Evolutionary conservation across 306 rosid species (phyloP).

Genomic region (Pterocarpus santalinus): DNA sequence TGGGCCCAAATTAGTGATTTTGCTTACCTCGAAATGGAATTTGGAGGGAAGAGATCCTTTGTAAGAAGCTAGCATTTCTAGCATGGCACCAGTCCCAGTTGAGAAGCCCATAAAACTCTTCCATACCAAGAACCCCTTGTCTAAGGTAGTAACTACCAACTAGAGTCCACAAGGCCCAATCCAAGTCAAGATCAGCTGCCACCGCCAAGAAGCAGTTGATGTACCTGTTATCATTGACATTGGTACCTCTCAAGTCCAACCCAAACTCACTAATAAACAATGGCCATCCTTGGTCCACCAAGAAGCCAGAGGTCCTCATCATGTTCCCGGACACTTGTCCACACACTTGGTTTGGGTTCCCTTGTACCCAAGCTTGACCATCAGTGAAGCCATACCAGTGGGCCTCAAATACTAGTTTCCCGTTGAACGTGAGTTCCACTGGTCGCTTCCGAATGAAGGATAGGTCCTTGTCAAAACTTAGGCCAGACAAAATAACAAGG

Average conservation of each 20-base stretch:
- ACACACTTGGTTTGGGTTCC: conserved; percentile 87
- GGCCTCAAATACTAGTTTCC: conserved; percentile 73
- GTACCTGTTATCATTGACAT: conserved; percentile 84
- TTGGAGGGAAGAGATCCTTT: conserved; percentile 70
- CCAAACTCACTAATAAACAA: conserved; percentile 89
- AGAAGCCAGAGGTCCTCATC: conserved; percentile 62
- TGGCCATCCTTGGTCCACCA: conserved; percentile 80
- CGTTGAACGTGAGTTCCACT: conserved; percentile 61
- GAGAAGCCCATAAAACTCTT: conserved; percentile 76
- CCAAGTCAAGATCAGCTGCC: conserved; percentile 83
- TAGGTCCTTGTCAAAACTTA: conserved; percentile 70
- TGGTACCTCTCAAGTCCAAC: conserved; percentile 76
- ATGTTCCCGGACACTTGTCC: conserved; percentile 64
- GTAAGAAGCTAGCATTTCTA: conserved; percentile 63
- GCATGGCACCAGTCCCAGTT: conserved; percentile 63
- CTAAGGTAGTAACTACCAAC: conserved; percentile 86
- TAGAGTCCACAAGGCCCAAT: conserved; percentile 88
- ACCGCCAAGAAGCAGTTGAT: conserved; percentile 67
- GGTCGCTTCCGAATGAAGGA: conserved; percentile 64
- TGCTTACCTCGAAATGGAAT: conserved; percentile 80
- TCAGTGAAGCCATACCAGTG: conserved; percentile 88
- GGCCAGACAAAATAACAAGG: conserved; percentile 84
- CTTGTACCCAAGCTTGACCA: conserved; percentile 71
- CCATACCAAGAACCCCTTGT: conserved; percentile 74
- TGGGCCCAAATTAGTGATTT: too few relatives aligned